Conservation (phyloP, 2,329 filamentous ascomycete genomes). For the Verticillium isaacii region DNA sequence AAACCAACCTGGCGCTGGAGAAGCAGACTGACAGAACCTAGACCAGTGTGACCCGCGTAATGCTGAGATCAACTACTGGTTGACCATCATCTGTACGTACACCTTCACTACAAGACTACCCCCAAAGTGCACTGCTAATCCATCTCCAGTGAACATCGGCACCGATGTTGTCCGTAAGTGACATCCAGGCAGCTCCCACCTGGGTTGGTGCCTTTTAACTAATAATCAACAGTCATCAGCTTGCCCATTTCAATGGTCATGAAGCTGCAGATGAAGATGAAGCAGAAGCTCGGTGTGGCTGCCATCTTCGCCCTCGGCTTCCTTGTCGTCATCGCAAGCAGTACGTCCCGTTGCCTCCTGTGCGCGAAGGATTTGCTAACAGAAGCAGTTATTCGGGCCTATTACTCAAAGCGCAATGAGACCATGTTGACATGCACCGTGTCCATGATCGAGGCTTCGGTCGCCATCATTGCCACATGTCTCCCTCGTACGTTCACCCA, state of each 20-base stretch:
- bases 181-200: background rate
- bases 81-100: conserved; percentile 10
- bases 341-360: conserved; percentile 5
- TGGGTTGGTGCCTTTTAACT: background rate
- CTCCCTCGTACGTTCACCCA: conserved; percentile 21
- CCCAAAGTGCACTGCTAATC: background rate
- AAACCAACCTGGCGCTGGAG: too few relatives aligned
- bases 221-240: conserved; percentile 19
- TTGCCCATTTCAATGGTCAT: conserved; percentile 29
- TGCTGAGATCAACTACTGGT: conserved; percentile 12
- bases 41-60: conserved; percentile 10
- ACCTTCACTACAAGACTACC: background rate
- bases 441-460: conserved; percentile 30
- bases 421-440: conserved; percentile 32
- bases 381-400: conserved; percentile 23
- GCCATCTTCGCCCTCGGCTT: conserved; percentile 25
- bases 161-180: conserved; percentile 1
- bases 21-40: background rate
- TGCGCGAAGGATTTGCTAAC: background rate
- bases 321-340: conserved; percentile 24
- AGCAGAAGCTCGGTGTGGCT: conserved; percentile 25
- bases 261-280: conserved; percentile 25
- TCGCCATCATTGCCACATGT: conserved; percentile 34
- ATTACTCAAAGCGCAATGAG: conserved; percentile 25
- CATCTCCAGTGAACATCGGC: background rate